A percentile compares a stretch with the other conserved stretches of the same genome.
These are phyloP conservation scores for Backusella morwellensis DNA, from an alignment of 192 early-diverging fungal genomes.

Conservation along the genomic window DNA sequence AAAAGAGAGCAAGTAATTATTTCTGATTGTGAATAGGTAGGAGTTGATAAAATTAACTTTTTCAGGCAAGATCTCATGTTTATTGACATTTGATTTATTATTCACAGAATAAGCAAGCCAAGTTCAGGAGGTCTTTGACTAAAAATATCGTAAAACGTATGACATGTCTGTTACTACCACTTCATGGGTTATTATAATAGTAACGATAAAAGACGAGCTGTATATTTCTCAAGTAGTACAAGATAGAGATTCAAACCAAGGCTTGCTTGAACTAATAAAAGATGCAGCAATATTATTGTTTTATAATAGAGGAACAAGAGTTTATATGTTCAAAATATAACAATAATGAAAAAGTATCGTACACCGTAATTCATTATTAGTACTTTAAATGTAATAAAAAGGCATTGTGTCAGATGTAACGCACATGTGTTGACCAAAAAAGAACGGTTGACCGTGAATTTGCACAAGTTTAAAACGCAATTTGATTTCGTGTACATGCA, in stretches of 20 bases:
- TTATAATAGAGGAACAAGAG: background rate
- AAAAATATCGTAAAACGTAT: background rate
- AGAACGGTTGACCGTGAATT: background rate
- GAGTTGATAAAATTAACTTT: background rate
- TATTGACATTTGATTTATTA: background rate
- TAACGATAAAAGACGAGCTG: background rate
- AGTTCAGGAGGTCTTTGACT: background rate
- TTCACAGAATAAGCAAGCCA: background rate
- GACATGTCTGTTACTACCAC: background rate
- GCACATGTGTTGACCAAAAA: constrained; percentile 1
- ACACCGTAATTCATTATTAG: background rate
- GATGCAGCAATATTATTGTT: background rate
- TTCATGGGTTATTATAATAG: background rate
- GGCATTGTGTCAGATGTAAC: constrained; percentile 3
- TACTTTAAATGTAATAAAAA: background rate
- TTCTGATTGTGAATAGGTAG: background rate
- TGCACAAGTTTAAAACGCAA: constrained; percentile 1
- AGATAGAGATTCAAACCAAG: constrained; percentile 6
- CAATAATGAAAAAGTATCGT: background rate
- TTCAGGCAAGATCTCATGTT: background rate
- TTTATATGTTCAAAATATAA: background rate
- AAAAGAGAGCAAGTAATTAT: background rate
- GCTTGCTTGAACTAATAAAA: background rate
- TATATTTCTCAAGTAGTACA: background rate
- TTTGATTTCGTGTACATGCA: background rate